A percentile compares a stretch with the other conserved stretches of the same genome.
Conservation (phyloP, 345 rosid genomes). For the Citrus cavaleriei region DNA sequence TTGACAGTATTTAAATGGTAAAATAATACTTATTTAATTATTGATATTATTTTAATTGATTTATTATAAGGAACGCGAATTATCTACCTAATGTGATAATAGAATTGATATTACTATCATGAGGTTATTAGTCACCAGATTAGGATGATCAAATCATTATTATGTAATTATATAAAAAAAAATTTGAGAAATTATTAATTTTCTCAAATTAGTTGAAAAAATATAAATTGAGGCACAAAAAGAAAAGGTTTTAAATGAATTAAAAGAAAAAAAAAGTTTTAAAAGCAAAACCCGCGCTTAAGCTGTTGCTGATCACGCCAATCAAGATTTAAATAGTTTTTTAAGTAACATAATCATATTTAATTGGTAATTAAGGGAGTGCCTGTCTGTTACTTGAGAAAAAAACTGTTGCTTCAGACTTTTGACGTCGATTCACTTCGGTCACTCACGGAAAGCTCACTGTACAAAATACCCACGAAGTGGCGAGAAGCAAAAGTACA, state of each 20-base stretch:
- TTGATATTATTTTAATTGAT: not conserved
- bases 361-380: not conserved
- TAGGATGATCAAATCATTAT: no score
- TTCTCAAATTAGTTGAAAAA: no score
- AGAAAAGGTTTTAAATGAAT: no score
- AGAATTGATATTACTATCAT: not conserved
- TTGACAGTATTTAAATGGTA: no score
- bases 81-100: not conserved
- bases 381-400: not conserved
- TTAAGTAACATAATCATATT: not conserved
- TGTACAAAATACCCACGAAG: not conserved
- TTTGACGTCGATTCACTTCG: not conserved
- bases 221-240: no score
- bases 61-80: not conserved
- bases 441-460: not conserved
- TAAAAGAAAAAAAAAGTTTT: not conserved
- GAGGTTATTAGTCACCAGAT: no score
- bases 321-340: not conserved
- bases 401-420: slow-evolving; percentile 5
- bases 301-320: not conserved
- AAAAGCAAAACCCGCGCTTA: slow-evolving; percentile 4
- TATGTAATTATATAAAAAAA: no score
- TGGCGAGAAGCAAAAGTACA: not conserved
- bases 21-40: no score
- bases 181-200: no score